These are phyloP conservation scores for Aspergillus funiculosus DNA, from an alignment of 495 filamentous ascomycete genomes.

Conservation along the genomic window DNA sequence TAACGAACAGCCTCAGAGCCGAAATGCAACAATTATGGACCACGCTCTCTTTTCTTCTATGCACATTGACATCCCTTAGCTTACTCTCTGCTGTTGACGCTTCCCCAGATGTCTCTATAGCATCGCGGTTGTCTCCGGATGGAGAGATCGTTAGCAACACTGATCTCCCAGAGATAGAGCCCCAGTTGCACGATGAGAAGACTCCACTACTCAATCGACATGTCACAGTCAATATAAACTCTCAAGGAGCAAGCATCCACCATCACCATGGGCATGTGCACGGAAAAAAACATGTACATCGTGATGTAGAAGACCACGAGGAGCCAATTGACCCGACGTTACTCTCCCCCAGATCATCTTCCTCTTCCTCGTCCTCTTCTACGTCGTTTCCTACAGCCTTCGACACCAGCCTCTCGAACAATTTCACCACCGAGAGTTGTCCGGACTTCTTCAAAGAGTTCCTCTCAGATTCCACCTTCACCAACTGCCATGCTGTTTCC, in stretches of 20 bases:
- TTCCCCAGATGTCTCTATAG: slow-evolving; percentile 1
- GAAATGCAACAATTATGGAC: slow-evolving; percentile 5
- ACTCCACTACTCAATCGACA: slow-evolving; percentile 1
- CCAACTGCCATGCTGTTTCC: slow-evolving; percentile 66
- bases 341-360: slow-evolving; percentile 3
- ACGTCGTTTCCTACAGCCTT: slow-evolving; percentile 60
- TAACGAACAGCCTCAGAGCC: slow-evolving; percentile 6
- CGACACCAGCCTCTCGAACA: slow-evolving; percentile 61
- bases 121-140: slow-evolving; percentile 4
- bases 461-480: slow-evolving; percentile 56
- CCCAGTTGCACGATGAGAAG: not conserved
- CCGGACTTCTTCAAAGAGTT: slow-evolving; percentile 63
- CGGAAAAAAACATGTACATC: not conserved
- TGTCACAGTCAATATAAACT: not conserved
- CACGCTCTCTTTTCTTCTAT: slow-evolving; percentile 11
- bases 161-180: slow-evolving; percentile 18
- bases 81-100: slow-evolving; percentile 8
- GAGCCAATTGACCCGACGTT: not conserved
- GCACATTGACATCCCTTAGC: too few relatives aligned
- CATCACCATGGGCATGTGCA: not conserved
- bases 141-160: slow-evolving; percentile 18
- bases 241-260: not conserved
- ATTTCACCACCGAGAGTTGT: slow-evolving; percentile 61
- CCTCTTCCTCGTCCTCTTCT: slow-evolving; percentile 1
- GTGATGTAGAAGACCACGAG: not conserved